Evolutionary conservation across 2,329 filamentous ascomycete species (phyloP), one percentile per base, ranked within the genome.

Genomic region (Alternaria postmessia): DNA sequence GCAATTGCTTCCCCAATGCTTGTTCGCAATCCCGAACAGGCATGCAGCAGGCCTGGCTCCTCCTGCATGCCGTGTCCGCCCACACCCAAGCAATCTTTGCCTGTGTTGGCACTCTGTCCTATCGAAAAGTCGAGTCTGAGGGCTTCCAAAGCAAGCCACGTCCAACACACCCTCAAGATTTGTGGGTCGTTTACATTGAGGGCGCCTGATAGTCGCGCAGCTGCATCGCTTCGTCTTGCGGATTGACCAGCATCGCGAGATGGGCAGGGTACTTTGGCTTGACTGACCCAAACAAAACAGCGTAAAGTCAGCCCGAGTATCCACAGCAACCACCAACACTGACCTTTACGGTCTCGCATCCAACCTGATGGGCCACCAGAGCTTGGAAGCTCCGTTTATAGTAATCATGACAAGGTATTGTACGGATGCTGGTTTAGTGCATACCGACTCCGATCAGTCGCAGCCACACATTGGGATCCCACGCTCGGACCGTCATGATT

Each of bases 1-100:
- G 43, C 39, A 38, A 30, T 54, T 54, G 57, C 60, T 59, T 62
- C 51, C 44, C 18, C 47, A 59, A 46, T 54, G 47, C 51, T 59
- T 62, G 51, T 42, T 52, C 18, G 51, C 36, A 48, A 28, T 47
- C 51, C 26, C 42, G 28, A 55, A 53, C 24, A 41, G 18, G 28
- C 51, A 47, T 49, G 20, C 34, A 49, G 48, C 34, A 51, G 53
- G 34, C 57, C 48, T 51, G 52, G 60, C 42, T 49, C 32, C 57
- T 49, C 55, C 54, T 53, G 49, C 39, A 20, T 39, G 18, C 52
- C 32, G 18, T 48, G 39, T 39, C 56, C 34, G 34, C 47, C 36
- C 51, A 43, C 42, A 56, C 44, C 53, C 39, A 34, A 53, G 48
- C 39, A 49, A 49, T 59, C 41, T 51, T 34, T 46, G 53, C 53